Percentiles rank a stretch among this genome's conserved stretches.
Conservation (phyloP, 805 yeast species). For the Sugiyamaella lignohabitans region DNA sequence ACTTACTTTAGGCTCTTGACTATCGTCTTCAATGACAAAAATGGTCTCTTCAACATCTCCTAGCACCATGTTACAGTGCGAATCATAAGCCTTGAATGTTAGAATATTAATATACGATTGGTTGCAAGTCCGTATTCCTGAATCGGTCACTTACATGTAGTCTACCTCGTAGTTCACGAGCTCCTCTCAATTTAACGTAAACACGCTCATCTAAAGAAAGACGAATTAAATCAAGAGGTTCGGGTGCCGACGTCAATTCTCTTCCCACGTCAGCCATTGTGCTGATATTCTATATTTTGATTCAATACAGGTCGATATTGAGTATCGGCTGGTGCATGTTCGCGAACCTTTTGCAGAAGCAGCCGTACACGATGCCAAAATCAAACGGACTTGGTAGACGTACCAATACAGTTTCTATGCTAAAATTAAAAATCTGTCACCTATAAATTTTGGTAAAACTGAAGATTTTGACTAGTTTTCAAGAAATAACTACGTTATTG, state of each 20-base stretch:
- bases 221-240: conserved; percentile 88
- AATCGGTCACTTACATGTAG: conserved; percentile 58
- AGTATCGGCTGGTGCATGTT: too few species aligned
- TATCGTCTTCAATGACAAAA: conserved; percentile 49
- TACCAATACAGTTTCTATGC: too few species aligned
- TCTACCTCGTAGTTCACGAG: conserved; percentile 84
- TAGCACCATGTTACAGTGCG: conserved; percentile 92
- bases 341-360: too few species aligned
- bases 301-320: neutral
- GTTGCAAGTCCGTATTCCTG: too few species aligned
- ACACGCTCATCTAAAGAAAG: conserved; percentile 81
- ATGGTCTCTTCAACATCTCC: conserved; percentile 89
- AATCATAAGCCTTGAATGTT: conserved; percentile 63
- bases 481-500: too few species aligned
- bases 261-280: conserved; percentile 10
- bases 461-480: too few species aligned
- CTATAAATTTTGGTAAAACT: too few species aligned
- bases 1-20: conserved; percentile 35
- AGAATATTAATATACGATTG: neutral
- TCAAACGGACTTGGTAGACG: too few species aligned
- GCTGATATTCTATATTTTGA: neutral
- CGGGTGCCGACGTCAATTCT: conserved; percentile 32
- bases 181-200: conserved; percentile 85
- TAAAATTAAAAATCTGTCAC: too few species aligned
- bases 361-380: too few species aligned